phyloP scores from a whole-genome alignment of 331 rosid genomes.

The Stylosanthes scabra region DNA sequence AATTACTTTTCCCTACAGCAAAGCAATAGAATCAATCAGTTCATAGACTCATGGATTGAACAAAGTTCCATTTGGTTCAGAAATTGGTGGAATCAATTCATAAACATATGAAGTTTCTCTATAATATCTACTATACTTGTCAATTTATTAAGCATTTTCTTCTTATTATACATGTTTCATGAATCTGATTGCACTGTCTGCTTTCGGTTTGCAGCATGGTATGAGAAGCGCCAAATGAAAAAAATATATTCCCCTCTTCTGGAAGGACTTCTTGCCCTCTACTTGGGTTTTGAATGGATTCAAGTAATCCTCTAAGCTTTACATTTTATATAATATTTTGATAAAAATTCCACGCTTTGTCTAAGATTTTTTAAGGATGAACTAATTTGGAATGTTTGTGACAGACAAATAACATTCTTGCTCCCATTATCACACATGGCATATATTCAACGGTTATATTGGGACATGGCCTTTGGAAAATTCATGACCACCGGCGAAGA shows the following conservation, averaged over 20 bases:
- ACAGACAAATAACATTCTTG: slow-evolving; percentile 90
- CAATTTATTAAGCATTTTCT: slow-evolving; percentile 16
- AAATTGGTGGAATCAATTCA: slow-evolving; percentile 16
- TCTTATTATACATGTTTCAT: not conserved
- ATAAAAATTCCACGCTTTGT: not conserved
- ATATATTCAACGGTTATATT: slow-evolving; percentile 89
- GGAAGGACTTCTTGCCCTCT: slow-evolving; percentile 94
- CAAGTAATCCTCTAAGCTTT: slow-evolving; percentile 55
- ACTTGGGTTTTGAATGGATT: slow-evolving; percentile 96
- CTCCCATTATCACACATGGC: slow-evolving; percentile 95
- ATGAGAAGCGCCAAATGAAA: slow-evolving; percentile 87
- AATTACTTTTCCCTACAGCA: not conserved
- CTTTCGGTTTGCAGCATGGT: slow-evolving; percentile 82
- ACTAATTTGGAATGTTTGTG: slow-evolving; percentile 38
- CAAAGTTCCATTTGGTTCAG: slow-evolving; percentile 15
- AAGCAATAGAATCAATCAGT: not conserved
- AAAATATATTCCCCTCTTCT: slow-evolving; percentile 95
- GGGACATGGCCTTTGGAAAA: slow-evolving; percentile 99
- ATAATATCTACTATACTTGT: not conserved
- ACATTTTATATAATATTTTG: not conserved
- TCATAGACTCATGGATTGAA: not conserved
- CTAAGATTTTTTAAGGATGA: not conserved
- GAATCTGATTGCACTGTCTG: slow-evolving; percentile 22
- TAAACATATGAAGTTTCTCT: not conserved
- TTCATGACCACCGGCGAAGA: slow-evolving; percentile 81